phyloP scores from a whole-genome alignment of 2,329 filamentous ascomycete genomes.

The Chaetomiaceae sp. region DNA sequence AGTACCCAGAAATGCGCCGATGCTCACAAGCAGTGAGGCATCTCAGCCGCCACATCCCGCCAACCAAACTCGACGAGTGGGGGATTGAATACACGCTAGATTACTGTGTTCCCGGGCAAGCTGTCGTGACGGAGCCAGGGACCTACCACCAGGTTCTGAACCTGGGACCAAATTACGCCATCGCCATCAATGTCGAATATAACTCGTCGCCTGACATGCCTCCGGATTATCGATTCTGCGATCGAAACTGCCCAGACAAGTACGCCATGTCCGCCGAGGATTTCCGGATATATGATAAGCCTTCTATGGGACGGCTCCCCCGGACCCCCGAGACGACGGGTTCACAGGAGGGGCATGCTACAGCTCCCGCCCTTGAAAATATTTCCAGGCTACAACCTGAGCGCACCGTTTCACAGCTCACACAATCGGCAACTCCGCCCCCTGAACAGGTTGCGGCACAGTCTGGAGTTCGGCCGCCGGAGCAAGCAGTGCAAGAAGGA shows the following conservation, averaged over 20 bases:
- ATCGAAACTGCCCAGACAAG: slow-evolving; percentile 26
- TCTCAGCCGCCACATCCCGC: slow-evolving; percentile 27
- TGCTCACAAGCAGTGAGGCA: slow-evolving; percentile 28
- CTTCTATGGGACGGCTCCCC: slow-evolving; percentile 1
- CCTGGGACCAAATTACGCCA: slow-evolving; percentile 27
- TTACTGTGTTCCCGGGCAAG: slow-evolving; percentile 27
- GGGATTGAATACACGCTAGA: slow-evolving; percentile 28
- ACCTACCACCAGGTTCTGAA: slow-evolving; percentile 29
- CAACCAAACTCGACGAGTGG: slow-evolving; percentile 25
- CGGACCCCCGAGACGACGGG: slow-evolving; percentile 7
- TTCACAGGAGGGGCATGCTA: slow-evolving; percentile 1
- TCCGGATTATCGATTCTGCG: slow-evolving; percentile 23
- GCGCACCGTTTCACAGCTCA: not conserved
- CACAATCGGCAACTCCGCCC: slow-evolving; percentile 12
- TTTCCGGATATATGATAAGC: slow-evolving; percentile 20
- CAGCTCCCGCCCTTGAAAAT: not conserved
- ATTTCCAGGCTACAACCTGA: not conserved
- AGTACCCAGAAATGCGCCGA: slow-evolving; percentile 25
- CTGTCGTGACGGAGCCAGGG: slow-evolving; percentile 28
- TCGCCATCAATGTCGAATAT: slow-evolving; percentile 28
- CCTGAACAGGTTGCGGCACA: not conserved
- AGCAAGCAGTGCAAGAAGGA: not conserved
- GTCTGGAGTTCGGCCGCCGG: too few relatives aligned
- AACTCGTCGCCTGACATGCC: slow-evolving; percentile 26
- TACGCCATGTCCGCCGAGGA: slow-evolving; percentile 26